Conservation (phyloP, 768 basidiomycete genomes). For the Termitomyces eurrhizus region DNA sequence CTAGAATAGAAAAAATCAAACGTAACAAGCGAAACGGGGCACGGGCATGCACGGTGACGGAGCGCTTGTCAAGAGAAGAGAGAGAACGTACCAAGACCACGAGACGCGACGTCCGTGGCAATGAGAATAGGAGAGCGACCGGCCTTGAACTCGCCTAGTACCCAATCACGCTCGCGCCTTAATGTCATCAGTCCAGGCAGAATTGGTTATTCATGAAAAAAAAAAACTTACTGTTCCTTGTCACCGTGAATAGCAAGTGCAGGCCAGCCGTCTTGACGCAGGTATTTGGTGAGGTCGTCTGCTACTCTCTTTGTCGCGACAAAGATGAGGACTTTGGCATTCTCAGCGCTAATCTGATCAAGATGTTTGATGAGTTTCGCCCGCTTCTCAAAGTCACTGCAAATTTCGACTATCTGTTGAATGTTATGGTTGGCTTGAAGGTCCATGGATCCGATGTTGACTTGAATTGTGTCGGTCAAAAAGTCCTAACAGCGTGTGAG, state of each 20-base stretch:
- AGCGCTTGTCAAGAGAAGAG: slow-evolving; percentile 53
- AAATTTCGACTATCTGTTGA: slow-evolving; percentile 91
- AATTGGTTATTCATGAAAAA: not conserved
- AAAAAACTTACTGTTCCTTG: slow-evolving; percentile 82
- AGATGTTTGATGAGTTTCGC: slow-evolving; percentile 94
- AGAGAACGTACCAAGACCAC: slow-evolving; percentile 93
- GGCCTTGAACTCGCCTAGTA: slow-evolving; percentile 95
- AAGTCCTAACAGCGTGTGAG: slow-evolving; percentile 65
- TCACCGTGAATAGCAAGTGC: slow-evolving; percentile 99
- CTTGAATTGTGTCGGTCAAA: slow-evolving; percentile 93
- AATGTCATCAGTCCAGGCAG: slow-evolving; percentile 1
- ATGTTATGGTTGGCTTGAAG: slow-evolving; percentile 98
- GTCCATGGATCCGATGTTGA: slow-evolving; percentile 98
- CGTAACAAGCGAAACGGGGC: slow-evolving; percentile 16
- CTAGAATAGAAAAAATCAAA: slow-evolving; percentile 14
- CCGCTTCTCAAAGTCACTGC: slow-evolving; percentile 97
- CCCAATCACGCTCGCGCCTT: slow-evolving; percentile 99
- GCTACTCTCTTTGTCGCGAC: slow-evolving; percentile 97
- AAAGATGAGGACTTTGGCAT: slow-evolving; percentile 98
- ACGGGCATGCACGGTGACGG: slow-evolving; percentile 23
- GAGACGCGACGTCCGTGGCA: slow-evolving; percentile 98
- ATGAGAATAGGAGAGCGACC: slow-evolving; percentile 97
- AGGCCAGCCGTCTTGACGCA: slow-evolving; percentile 99
- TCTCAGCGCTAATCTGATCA: slow-evolving; percentile 93
- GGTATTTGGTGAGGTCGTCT: slow-evolving; percentile 96